These are phyloP conservation scores for Jamesozyma rosinii DNA, from an alignment of 805 yeast species.

Conservation along the genomic window DNA sequence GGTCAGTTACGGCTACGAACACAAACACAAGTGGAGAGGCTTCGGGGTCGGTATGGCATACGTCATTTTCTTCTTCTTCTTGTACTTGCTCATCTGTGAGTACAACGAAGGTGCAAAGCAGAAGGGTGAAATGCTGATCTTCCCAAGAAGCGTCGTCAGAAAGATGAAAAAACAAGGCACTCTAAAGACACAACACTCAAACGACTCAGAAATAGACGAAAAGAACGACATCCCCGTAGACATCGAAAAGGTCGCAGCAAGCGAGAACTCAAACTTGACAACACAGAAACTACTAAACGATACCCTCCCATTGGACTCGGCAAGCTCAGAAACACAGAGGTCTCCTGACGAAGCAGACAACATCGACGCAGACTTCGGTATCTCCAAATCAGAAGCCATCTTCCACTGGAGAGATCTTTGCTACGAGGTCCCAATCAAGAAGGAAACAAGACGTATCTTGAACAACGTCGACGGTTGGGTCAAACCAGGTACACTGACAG, in stretches of 20 bases:
- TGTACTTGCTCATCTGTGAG: slow-evolving; percentile 44
- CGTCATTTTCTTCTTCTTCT: slow-evolving; percentile 40
- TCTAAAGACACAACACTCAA: neutral
- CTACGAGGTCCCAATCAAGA: slow-evolving; percentile 56
- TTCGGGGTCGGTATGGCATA: slow-evolving; percentile 49
- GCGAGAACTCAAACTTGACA: slow-evolving; percentile 8
- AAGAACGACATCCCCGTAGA: neutral
- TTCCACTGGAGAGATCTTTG: slow-evolving; percentile 74
- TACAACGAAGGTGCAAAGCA: slow-evolving; percentile 43
- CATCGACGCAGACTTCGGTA: slow-evolving; percentile 11
- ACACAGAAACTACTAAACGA: slow-evolving; percentile 22
- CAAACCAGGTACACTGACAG: slow-evolving; percentile 73
- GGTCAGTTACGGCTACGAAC: slow-evolving; percentile 34
- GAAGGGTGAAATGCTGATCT: slow-evolving; percentile 53
- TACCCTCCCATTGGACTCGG: neutral
- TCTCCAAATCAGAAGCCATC: slow-evolving; percentile 36
- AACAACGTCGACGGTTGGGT: slow-evolving; percentile 73
- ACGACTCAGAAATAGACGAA: neutral
- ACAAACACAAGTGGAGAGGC: slow-evolving; percentile 48
- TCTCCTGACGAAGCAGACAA: neutral
- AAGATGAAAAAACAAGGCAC: slow-evolving; percentile 35
- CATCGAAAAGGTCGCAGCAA: slow-evolving; percentile 4
- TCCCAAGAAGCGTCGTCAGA: slow-evolving; percentile 39
- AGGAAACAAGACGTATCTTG: slow-evolving; percentile 51
- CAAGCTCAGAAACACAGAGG: neutral